Base-by-base conservation (phyloP, 225 moss, liverwort and hornwort species). In the Lunularia cruciata region DNA sequence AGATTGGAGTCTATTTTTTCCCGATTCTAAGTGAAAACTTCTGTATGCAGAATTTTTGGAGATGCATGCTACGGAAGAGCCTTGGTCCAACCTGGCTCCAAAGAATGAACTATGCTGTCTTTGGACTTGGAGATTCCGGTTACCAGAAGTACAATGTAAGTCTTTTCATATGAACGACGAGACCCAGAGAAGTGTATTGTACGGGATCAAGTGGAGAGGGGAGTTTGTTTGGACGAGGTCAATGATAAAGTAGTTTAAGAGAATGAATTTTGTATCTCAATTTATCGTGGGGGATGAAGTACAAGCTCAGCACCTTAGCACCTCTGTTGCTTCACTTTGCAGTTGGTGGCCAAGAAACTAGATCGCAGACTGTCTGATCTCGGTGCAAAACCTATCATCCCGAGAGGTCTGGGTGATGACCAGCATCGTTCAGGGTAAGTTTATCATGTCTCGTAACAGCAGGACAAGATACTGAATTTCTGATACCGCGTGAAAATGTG, bases 41-140 rank as follows among this genome's bases (percentile, higher is more conserved):
- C n/a, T n/a, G 28, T 34, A 8, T 57, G 56, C 83, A 83, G 84
- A 72, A 23, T 12, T 93, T 98, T 32, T 98, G 98, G 98, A 89
- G 85, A 31, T 77, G 78, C 52, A 39, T 98, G 68, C 86, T 98
- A 32, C 89, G 93, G 45, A 98, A 91, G 79, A 98, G 91, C 74
- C 83, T 98, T 9, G 86, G 98, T 26, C 79, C 76, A 57, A 72
- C 66, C 11, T 98, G 91, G 93, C 71, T 98, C 57, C 70, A 67
- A 13, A 78, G 83, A 40, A 75, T 85, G 27, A 69, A 83, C 4
- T 91, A 85, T 53, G 84, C 78, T 49, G 98, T 98, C 7, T 98
- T 98, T 72, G 98, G 98, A 14, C 74, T 98, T 60, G 98, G 98
- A 63, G 98, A 98, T 68, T 98, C 98, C 23, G 98, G 93, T 12